Base-by-base conservation (phyloP, 2,329 filamentous ascomycete genomes). In the Botrytis squamosa region DNA sequence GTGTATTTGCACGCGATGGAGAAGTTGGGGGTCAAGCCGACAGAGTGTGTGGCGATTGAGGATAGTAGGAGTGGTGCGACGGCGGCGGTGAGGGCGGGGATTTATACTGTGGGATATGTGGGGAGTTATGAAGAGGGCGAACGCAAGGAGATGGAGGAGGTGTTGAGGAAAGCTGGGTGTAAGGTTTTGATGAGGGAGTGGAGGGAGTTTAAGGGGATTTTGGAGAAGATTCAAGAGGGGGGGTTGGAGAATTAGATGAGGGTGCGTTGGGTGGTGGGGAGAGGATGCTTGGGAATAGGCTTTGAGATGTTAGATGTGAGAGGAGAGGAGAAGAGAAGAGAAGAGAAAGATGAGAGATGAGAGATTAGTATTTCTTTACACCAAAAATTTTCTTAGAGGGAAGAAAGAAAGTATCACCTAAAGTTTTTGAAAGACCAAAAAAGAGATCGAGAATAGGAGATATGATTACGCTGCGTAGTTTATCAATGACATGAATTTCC, bases 11-110 rank as follows among this genome's bases (percentile, higher is more conserved):
- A 91, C 82, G 92, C 94, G 36, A 88, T 94, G 81, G 84, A 94
- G 83, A 85, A 89, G 81, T 87, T 97, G 70, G 91, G 91, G 75
- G 92, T 92, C 84, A 88, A 87, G 79, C 85, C 93, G 2, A 85
- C 85, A 65, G 91, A 97, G 86, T 90, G 88, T 77, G 87, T 97
- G 46, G 92, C 94, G 38, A 89, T 97, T 74, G 94, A 97, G 86
- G 94, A 97, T 85, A 93, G 91, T 86, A 93, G 93, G 88, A 94
- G 91, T 78, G 94, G 94, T 75, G 92, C 93, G 62, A 88, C 92
- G 74, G 93, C 92, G 77, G 92, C 90, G 74, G 90, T 91, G 80
- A 88, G 92, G 75, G 94, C 94, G 29, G 89, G 90, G 68, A 96
- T 97, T 80, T 91, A 89, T 75, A 90, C 92, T 76, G 90, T 97